Evolutionary conservation across 1,139 yeast genomes (phyloP).

Genomic region (Pichia sp.): DNA sequence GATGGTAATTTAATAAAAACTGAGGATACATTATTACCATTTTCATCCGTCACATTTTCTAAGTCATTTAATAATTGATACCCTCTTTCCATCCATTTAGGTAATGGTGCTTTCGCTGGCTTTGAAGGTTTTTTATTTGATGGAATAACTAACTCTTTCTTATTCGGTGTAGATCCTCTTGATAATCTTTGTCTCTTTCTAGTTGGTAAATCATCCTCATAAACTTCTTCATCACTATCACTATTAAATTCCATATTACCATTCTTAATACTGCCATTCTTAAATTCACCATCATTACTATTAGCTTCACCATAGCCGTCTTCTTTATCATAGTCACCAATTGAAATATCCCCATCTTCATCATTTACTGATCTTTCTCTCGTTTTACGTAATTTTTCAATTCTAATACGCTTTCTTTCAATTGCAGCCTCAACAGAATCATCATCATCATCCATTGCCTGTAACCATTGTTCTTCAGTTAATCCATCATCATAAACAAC

Average conservation of each 20-base stretch:
- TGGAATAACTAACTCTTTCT: constrained; percentile 2
- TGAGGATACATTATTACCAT: constrained; percentile 42
- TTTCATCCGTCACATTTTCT: constrained; percentile 35
- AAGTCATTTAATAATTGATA: constrained; percentile 35
- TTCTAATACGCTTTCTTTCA: constrained; percentile 25
- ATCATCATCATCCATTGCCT: constrained; percentile 65
- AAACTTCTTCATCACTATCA: constrained; percentile 21
- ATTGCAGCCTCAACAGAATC: constrained; percentile 32
- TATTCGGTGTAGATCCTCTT: constrained; percentile 15
- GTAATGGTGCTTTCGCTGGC: constrained; percentile 16
- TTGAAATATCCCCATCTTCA: constrained; percentile 6
- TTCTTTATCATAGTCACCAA: constrained; percentile 5
- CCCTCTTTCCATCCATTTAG: constrained; percentile 13
- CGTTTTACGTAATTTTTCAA: constrained; percentile 19
- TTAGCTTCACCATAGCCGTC: neutral
- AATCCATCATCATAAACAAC: constrained; percentile 60
- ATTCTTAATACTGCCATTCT: constrained; percentile 4
- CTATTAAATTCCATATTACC: constrained; percentile 12
- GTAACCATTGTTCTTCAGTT: constrained; percentile 76
- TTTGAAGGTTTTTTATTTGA: constrained; percentile 8
- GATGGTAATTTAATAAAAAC: constrained; percentile 67
- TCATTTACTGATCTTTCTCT: constrained; percentile 9
- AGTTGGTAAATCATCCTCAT: constrained; percentile 15
- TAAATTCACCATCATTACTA: constrained; percentile 6
- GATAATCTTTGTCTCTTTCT: constrained; percentile 22